phyloP scores from a whole-genome alignment of 2,329 filamentous ascomycete species.

The Trichophyton simii region DNA sequence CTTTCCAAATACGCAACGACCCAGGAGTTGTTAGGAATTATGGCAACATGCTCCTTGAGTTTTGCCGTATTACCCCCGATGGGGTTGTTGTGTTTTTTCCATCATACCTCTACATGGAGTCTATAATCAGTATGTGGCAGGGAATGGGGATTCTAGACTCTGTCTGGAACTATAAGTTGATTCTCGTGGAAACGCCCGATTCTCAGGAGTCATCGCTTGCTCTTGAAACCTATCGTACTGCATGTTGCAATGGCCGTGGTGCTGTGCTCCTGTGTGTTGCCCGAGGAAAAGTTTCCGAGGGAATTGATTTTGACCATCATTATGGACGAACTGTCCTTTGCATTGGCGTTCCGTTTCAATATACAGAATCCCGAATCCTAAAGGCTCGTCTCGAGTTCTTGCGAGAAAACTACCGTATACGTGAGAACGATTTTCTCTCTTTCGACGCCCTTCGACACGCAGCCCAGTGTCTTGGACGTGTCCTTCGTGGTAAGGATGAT shows the following conservation, averaged over 20 bases:
- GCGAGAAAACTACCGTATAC: constrained; percentile 92
- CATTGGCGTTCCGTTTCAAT: constrained; percentile 96
- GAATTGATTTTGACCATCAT: constrained; percentile 98
- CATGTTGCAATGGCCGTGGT: constrained; percentile 91
- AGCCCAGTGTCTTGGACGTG: constrained; percentile 87
- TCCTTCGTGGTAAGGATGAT: constrained; percentile 91
- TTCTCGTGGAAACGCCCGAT: constrained; percentile 93
- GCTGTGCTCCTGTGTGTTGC: constrained; percentile 90
- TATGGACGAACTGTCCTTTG: constrained; percentile 92
- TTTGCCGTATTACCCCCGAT: constrained; percentile 89
- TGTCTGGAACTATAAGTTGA: constrained; percentile 98
- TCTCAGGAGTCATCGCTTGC: constrained; percentile 93
- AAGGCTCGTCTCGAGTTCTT: constrained; percentile 92
- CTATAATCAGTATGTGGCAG: constrained; percentile 98
- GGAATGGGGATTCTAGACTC: constrained; percentile 95
- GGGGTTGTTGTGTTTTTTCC: constrained; percentile 99
- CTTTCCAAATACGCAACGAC: constrained; percentile 91
- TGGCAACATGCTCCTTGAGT: constrained; percentile 83
- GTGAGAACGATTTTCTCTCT: constrained; percentile 92
- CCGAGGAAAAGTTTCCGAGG: constrained; percentile 91
- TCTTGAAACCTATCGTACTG: constrained; percentile 90
- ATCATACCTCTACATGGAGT: constrained; percentile 98
- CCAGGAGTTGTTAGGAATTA: constrained; percentile 96
- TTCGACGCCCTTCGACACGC: constrained; percentile 99
- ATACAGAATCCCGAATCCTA: constrained; percentile 92